Evolutionary conservation across 2,329 filamentous ascomycete genomes (phyloP), one percentile per base, ranked within the genome.

Genomic region (Geoglossum cookeanum): DNA sequence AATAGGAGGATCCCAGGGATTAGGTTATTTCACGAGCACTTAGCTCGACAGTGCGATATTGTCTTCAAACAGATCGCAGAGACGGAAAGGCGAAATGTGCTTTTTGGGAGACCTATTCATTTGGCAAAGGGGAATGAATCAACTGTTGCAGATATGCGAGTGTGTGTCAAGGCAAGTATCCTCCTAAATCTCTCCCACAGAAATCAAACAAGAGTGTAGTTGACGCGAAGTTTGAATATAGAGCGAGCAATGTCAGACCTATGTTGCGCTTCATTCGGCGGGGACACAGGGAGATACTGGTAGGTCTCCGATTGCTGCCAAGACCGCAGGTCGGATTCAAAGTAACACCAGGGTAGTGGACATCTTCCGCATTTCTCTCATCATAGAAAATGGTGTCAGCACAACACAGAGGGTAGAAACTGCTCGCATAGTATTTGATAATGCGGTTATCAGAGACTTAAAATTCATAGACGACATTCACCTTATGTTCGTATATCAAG

Each of bases 41-140:
- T 87, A 15, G 72, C 74, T 0, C 67, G 68, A 2, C 80, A 81
- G 63, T 79, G 81, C 8, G 74, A 74, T n/a, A 69, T 68, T 6
- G 75, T 87, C 1, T 86, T 88, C 63, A 69, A 78, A 57, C 74
- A 81, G 59, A 81, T 89, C 65, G 81, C 87, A 60, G 78, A 84
- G 68, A 78, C 83, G 5, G 78, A 88, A 69, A 75, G 79, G 63
- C 73, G 82, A 57, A 83, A 80, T 58, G 83, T 89, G 9, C 72
- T 82, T 4, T 83, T 87, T 62, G 83, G 83, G 3, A 74, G 75
- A 35, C 70, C 76, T 3, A 60, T 77, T 65, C 61, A 72, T 71
- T 62, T 78, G 62, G 65, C 78, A 65, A 59, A 68, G 4, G 66
- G 69, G 8, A 65, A 68, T 37, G 66, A 68, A 42, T 62, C 64